phyloP scores from a whole-genome alignment of 2,329 filamentous ascomycete species.

The Calonectria crousiana region DNA sequence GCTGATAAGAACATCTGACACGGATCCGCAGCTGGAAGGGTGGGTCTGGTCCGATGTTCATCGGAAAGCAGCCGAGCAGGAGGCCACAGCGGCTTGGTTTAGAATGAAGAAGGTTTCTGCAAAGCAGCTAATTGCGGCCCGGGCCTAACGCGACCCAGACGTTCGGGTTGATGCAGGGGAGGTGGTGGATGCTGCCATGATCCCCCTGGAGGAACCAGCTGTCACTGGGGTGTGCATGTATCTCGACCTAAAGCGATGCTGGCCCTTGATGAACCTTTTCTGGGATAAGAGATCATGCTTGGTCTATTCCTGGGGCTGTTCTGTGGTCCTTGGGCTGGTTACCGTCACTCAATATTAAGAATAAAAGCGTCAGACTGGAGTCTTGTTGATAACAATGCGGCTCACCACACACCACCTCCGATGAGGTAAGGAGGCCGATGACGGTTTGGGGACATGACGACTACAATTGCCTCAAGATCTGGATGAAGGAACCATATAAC shows the following conservation, averaged over 20 bases:
- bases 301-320: background rate
- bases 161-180: background rate
- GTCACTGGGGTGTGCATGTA: background rate
- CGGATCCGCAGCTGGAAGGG: background rate
- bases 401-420: background rate
- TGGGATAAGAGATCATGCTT: background rate
- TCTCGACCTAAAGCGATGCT: background rate
- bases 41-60: conserved; percentile 3
- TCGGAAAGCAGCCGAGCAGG: background rate
- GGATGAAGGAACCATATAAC: background rate
- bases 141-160: background rate
- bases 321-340: background rate
- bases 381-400: background rate
- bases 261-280: background rate
- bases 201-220: background rate
- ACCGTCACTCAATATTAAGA: background rate
- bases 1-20: conserved; percentile 3
- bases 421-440: background rate
- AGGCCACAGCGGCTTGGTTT: background rate
- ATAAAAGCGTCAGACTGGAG: background rate
- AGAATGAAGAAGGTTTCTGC: background rate
- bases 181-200: background rate
- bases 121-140: background rate
- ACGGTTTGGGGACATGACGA: background rate
- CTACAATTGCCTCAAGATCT: background rate